Evolutionary conservation across 2,329 filamentous ascomycete species (phyloP).

Genomic region (Talaromyces sp.): DNA sequence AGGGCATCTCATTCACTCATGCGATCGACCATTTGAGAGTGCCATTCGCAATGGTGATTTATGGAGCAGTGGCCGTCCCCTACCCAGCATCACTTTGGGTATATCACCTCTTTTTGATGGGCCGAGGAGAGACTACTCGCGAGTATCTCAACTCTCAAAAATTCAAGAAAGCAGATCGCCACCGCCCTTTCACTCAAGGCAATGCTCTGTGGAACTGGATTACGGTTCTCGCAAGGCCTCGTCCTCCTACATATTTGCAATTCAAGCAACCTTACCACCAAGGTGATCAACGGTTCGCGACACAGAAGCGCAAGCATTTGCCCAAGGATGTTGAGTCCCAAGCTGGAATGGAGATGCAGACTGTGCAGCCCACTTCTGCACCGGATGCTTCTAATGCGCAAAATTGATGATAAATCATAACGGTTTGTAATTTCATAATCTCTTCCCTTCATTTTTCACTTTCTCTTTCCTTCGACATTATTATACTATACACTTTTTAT

Average conservation of each 20-base stretch:
- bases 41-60: constrained; percentile 83
- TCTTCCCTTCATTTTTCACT: constrained; percentile 13
- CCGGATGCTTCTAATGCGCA: neutral
- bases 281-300: constrained; percentile 79
- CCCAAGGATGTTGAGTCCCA: constrained; percentile 46
- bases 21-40: constrained; percentile 68
- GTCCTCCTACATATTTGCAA: constrained; percentile 79
- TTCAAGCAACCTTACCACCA: constrained; percentile 73
- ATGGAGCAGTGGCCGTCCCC: constrained; percentile 64
- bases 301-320: constrained; percentile 48
- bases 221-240: constrained; percentile 72
- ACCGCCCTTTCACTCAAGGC: constrained; percentile 81
- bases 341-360: constrained; percentile 67
- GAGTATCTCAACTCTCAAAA: constrained; percentile 97
- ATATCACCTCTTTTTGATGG: constrained; percentile 90
- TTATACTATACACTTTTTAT: neutral
- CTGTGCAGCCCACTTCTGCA: constrained; percentile 34
- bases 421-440: neutral
- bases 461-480: constrained; percentile 7
- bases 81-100: constrained; percentile 79
- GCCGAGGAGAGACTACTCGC: constrained; percentile 85
- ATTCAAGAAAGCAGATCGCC: constrained; percentile 84
- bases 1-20: constrained; percentile 60
- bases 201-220: constrained; percentile 71
- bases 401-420: constrained; percentile 7